Conservation (phyloP, 2,329 filamentous ascomycete species). For the Madurella fahalii region DNA sequence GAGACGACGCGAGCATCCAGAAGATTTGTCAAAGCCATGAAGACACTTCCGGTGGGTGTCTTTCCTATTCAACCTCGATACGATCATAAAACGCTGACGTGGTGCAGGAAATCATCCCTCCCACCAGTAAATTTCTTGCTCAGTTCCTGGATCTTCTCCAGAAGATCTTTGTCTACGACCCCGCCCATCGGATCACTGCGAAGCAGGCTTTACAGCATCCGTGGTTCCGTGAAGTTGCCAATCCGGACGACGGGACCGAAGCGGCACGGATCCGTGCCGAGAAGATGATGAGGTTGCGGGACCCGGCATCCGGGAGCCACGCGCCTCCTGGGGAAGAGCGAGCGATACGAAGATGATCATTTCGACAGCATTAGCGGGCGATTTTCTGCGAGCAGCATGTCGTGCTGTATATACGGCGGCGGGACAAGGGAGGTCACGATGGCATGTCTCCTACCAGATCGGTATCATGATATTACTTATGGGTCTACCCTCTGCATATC, state of each 20-base stretch:
- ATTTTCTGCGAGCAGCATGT: constrained; percentile 10
- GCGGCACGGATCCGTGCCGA: constrained; percentile 60
- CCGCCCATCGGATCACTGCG: constrained; percentile 60
- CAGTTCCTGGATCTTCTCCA: constrained; percentile 61
- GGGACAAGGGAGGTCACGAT: constrained; percentile 7
- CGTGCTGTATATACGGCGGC: constrained; percentile 5
- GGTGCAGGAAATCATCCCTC: constrained; percentile 59
- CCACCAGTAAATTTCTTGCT: constrained; percentile 54
- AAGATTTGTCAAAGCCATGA: constrained; percentile 70
- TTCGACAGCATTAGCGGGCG: constrained; percentile 2
- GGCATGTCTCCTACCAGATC: constrained; percentile 15
- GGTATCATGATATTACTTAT: constrained; percentile 18
- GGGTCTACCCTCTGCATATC: constrained; percentile 11
- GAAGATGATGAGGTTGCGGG: constrained; percentile 39
- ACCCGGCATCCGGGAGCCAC: constrained; percentile 26
- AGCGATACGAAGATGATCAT: constrained; percentile 10
- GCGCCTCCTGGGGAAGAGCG: constrained; percentile 18
- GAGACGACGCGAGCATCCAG: constrained; percentile 62
- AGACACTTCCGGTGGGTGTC: constrained; percentile 54
- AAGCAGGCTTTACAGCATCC: constrained; percentile 62
- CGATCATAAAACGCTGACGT: constrained; percentile 23
- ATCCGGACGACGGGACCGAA: constrained; percentile 64
- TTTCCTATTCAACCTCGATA: neutral
- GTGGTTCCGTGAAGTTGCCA: constrained; percentile 62
- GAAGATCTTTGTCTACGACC: constrained; percentile 67